Conservation (phyloP, 768 basidiomycete genomes). For the Phlegmacium glaucopus region DNA sequence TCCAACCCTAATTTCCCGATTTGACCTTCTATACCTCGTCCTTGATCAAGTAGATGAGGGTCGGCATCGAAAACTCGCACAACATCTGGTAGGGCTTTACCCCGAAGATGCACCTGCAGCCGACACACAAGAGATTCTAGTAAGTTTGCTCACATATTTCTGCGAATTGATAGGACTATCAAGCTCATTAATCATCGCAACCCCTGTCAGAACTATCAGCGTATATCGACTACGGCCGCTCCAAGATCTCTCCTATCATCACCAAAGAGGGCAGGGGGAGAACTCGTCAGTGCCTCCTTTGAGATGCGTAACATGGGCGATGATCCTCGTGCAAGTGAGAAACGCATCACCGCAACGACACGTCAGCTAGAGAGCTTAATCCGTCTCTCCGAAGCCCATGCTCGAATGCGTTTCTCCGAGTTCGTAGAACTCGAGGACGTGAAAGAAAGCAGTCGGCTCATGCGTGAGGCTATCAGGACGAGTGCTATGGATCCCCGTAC, state of each 20-base stretch:
- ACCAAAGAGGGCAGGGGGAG: conserved; percentile 83
- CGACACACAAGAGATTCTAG: conserved; percentile 70
- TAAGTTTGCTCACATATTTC: conserved; percentile 32
- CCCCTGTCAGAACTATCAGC: conserved; percentile 88
- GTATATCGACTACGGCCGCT: conserved; percentile 91
- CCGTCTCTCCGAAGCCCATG: conserved; percentile 93
- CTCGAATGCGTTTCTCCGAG: conserved; percentile 89
- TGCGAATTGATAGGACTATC: not conserved
- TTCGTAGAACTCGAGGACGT: conserved; percentile 87
- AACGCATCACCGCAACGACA: too few relatives aligned
- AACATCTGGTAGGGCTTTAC: conserved; percentile 91
- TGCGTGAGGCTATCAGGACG: conserved; percentile 94
- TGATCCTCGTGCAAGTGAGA: too few relatives aligned
- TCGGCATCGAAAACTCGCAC: conserved; percentile 81
- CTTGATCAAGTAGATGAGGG: conserved; percentile 92
- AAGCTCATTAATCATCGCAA: conserved; percentile 34
- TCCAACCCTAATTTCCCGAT: too few relatives aligned
- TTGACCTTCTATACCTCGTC: conserved; percentile 94
- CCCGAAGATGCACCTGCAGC: conserved; percentile 83
- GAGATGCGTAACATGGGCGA: conserved; percentile 92
- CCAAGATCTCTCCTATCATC: conserved; percentile 80
- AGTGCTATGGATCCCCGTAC: conserved; percentile 94
- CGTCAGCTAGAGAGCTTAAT: conserved; percentile 98
- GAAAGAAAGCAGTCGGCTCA: conserved; percentile 84
- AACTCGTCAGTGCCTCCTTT: conserved; percentile 87